These are phyloP conservation scores for Cordyceps cateniannulata DNA, from an alignment of 2,329 filamentous ascomycete species.

Conservation along the genomic window DNA sequence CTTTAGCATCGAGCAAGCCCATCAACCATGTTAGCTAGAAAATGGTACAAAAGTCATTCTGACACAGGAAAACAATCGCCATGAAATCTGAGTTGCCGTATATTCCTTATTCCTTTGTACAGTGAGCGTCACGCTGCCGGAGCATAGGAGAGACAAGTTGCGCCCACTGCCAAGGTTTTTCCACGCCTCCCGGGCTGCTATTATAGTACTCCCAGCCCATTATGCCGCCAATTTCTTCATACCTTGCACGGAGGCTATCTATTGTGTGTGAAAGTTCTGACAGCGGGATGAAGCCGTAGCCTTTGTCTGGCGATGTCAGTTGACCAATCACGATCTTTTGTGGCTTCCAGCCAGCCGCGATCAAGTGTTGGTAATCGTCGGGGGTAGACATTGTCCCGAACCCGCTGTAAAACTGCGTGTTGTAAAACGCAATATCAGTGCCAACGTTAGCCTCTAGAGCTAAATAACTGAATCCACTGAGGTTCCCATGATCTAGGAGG, in stretches of 20 bases:
- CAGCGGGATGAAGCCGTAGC: conserved; percentile 38
- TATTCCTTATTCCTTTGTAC: neutral
- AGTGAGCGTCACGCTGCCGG: neutral
- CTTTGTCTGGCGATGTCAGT: conserved; percentile 67
- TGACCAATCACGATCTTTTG: conserved; percentile 69
- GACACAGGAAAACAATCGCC: too few species aligned
- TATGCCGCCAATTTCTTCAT: conserved; percentile 69
- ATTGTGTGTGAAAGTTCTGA: conserved; percentile 38
- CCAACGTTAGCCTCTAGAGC: conserved; percentile 59
- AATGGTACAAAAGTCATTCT: too few species aligned
- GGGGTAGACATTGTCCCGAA: conserved; percentile 54
- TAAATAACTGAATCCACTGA: conserved; percentile 74
- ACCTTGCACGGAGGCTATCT: conserved; percentile 34
- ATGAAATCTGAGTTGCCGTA: neutral
- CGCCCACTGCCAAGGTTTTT: conserved; percentile 71
- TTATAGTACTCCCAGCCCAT: conserved; percentile 95
- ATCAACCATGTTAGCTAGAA: too few species aligned
- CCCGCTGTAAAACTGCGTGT: conserved; percentile 82
- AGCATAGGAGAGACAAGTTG: conserved; percentile 27
- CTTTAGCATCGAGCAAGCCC: too few species aligned
- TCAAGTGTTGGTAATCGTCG: conserved; percentile 35
- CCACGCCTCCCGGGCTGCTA: conserved; percentile 50
- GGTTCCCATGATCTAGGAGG: conserved; percentile 46
- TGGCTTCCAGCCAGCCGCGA: conserved; percentile 61
- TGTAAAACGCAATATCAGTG: conserved; percentile 69